Percentiles rank a stretch among this genome's conserved stretches.
Conservation (phyloP, 2,329 filamentous ascomycete species). For the Chaetomium sp. region DNA sequence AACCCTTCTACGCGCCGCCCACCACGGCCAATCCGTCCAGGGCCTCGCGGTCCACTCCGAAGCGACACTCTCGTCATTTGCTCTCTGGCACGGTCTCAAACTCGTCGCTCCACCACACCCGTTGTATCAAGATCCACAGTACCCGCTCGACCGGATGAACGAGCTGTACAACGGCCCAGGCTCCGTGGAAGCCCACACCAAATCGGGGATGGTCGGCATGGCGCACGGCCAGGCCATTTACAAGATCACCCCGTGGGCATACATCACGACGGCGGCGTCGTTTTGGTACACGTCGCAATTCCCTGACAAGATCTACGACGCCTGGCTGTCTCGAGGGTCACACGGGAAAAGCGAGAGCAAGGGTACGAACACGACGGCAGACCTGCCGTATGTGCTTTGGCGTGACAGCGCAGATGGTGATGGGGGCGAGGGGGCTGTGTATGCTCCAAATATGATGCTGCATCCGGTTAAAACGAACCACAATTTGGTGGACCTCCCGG, state of each 20-base stretch:
- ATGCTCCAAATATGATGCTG: conserved; percentile 8
- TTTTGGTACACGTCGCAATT: conserved; percentile 4
- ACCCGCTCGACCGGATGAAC: background rate
- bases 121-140: conserved; percentile 1
- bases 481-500: background rate
- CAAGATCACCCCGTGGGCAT: background rate
- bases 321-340: background rate
- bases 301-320: conserved; percentile 4
- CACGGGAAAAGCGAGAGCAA: background rate
- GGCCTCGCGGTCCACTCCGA: conserved; percentile 5
- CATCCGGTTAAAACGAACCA: conserved; percentile 7
- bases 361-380: background rate
- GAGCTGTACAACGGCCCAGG: conserved; percentile 3
- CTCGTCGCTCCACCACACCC: conserved; percentile 3
- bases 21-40: conserved; percentile 2
- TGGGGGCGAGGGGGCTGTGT: background rate
- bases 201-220: conserved; percentile 2
- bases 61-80: conserved; percentile 2
- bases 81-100: conserved; percentile 7
- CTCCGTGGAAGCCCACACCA: background rate
- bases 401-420: no score
- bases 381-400: conserved; percentile 5
- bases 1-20: background rate
- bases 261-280: background rate
- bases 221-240: background rate